Evolutionary conservation across 2,329 filamentous ascomycete genomes (phyloP).

Genomic region (Alternaria triticimaculans): DNA sequence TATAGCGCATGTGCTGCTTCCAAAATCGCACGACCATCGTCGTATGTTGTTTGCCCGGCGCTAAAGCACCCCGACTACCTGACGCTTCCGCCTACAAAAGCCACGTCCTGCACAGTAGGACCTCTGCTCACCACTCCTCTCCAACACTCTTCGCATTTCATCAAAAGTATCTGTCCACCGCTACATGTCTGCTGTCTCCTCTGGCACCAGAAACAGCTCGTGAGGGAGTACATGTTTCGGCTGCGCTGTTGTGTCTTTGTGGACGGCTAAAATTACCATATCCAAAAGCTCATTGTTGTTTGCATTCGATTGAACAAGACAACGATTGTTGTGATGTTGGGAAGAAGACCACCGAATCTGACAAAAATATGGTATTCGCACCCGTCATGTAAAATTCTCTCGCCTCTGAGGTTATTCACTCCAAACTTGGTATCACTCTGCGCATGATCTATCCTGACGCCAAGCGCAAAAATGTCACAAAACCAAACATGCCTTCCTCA

Average conservation of each 20-base stretch:
- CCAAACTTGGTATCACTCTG: not conserved
- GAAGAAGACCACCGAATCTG: not conserved
- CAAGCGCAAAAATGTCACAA: not conserved
- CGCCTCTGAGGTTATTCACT: not conserved
- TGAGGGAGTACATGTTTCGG: not conserved
- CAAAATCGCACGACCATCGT: not conserved
- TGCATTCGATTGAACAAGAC: not conserved
- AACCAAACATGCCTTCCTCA: accelerated
- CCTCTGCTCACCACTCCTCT: not conserved
- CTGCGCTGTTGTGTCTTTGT: not conserved
- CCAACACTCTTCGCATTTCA: not conserved
- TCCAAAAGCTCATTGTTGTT: no score
- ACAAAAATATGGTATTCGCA: not conserved
- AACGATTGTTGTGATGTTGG: not conserved
- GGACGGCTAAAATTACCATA: not conserved
- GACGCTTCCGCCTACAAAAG: no score
- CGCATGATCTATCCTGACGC: not conserved
- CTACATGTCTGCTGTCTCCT: not conserved
- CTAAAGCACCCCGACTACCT: not conserved
- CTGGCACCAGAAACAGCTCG: not conserved
- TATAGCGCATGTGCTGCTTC: not conserved
- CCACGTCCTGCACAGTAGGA: not conserved
- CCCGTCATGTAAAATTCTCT: accelerated
- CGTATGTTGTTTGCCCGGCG: accelerated
- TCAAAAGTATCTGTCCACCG: no score